A percentile compares a stretch with the other conserved stretches of the same genome.
Conservation (phyloP, 108 stramenopile genomes). For the Cyclostephanos tholiformis region DNA sequence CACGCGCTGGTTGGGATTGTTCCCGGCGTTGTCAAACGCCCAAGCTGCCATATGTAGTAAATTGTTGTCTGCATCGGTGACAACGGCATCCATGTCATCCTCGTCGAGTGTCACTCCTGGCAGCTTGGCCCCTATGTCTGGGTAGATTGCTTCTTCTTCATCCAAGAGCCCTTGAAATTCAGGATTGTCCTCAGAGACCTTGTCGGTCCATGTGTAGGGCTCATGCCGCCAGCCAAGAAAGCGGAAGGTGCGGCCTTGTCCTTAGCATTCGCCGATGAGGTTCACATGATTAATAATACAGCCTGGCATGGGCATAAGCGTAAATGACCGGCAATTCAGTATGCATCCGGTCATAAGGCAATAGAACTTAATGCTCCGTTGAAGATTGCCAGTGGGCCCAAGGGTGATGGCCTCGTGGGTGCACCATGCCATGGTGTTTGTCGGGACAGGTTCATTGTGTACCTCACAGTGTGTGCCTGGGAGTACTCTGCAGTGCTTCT, state of each 20-base stretch:
- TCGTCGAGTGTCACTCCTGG: neutral
- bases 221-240: neutral
- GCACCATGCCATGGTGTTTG: constrained; percentile 7
- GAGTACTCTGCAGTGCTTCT: no score
- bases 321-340: no score
- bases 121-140: no score
- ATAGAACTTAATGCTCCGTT: no score
- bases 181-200: no score
- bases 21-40: no score
- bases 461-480: neutral
- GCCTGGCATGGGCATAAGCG: no score
- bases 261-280: neutral
- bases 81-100: neutral
- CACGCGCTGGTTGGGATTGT: no score
- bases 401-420: constrained; percentile 4
- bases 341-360: no score
- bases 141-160: neutral
- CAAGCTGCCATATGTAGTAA: no score
- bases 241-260: neutral
- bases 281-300: neutral
- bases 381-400: no score
- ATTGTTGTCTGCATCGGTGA: neutral
- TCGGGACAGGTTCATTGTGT: neutral
- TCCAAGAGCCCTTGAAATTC: neutral
- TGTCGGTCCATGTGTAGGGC: neutral